phyloP scores from a whole-genome alignment of 2,329 filamentous ascomycete species.

The Aspergillus novofumigatus region DNA sequence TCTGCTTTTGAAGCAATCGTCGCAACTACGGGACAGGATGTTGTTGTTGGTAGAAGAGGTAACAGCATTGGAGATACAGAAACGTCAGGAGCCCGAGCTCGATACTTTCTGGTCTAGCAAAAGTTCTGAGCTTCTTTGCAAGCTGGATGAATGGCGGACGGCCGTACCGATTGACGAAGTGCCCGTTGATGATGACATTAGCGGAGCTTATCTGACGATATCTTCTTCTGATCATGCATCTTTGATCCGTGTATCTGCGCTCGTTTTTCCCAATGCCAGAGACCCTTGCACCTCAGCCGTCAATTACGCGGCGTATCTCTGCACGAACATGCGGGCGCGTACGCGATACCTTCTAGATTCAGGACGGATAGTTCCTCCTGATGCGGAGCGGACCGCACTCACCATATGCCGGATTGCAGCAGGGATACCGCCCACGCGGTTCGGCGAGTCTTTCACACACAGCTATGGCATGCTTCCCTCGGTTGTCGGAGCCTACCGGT shows the following conservation, averaged over 20 bases:
- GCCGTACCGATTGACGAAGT: constrained; percentile 3
- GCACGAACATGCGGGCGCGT: constrained; percentile 8
- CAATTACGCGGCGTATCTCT: constrained; percentile 12
- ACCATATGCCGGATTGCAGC: constrained; percentile 11
- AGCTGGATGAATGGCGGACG: constrained; percentile 3
- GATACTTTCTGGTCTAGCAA: constrained; percentile 1
- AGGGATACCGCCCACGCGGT: constrained; percentile 3
- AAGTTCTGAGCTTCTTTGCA: constrained; percentile 2
- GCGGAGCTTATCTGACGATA: constrained; percentile 4
- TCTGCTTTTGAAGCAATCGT: constrained; percentile 3
- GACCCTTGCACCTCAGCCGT: constrained; percentile 10
- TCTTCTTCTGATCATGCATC: constrained; percentile 1
- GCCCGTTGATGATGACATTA: constrained; percentile 6
- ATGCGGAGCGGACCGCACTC: constrained; percentile 7
- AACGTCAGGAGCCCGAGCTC: constrained; percentile 8
- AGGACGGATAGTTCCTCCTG: constrained; percentile 7
- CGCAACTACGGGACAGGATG: constrained; percentile 5
- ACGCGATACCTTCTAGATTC: constrained; percentile 6
- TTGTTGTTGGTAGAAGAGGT: constrained; percentile 9
- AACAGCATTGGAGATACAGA: constrained; percentile 8
- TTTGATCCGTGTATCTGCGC: constrained; percentile 5
- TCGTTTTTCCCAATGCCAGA: constrained; percentile 6
- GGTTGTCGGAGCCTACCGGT: constrained; percentile 11
- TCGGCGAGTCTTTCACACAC: constrained; percentile 10
- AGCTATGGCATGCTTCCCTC: constrained; percentile 11